A percentile compares a stretch with the other conserved stretches of the same genome.
Evolutionary conservation across 2,329 filamentous ascomycete species (phyloP).

Genomic region (Metarhizium robertsii): DNA sequence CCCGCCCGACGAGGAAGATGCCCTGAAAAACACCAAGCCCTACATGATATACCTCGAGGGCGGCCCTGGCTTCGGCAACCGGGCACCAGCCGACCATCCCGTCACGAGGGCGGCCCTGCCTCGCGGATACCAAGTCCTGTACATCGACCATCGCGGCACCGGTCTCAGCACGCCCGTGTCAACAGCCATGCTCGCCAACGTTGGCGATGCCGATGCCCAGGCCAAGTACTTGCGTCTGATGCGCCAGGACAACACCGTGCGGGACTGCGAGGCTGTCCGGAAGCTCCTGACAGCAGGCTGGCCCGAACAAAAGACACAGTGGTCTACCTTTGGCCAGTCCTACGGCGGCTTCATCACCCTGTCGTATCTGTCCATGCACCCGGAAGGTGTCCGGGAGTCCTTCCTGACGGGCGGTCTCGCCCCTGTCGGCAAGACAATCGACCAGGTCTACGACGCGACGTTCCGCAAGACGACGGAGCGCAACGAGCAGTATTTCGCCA

Average conservation of each 20-base stretch:
- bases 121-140: conserved; percentile 75
- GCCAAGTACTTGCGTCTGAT: conserved; percentile 76
- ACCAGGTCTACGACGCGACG: conserved; percentile 65
- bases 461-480: conserved; percentile 61
- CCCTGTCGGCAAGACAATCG: conserved; percentile 60
- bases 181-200: conserved; percentile 53
- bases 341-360: conserved; percentile 84
- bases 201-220: conserved; percentile 45
- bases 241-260: conserved; percentile 82
- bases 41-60: conserved; percentile 73
- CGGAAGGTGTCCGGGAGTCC: conserved; percentile 68
- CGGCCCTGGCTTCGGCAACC: conserved; percentile 73
- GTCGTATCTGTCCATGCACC: conserved; percentile 75
- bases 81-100: conserved; percentile 62
- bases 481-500: conserved; percentile 71
- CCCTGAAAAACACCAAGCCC: conserved; percentile 29
- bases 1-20: conserved; percentile 22
- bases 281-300: conserved; percentile 62
- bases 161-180: conserved; percentile 77
- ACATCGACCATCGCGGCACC: conserved; percentile 86
- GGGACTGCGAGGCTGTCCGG: conserved; percentile 79
- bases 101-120: conserved; percentile 64
- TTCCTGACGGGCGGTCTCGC: conserved; percentile 81
- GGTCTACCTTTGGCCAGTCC: conserved; percentile 82
- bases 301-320: conserved; percentile 61